These are phyloP conservation scores for Mortierella sp. DNA, from an alignment of 371 early-diverging fungal species.

Conservation along the genomic window DNA sequence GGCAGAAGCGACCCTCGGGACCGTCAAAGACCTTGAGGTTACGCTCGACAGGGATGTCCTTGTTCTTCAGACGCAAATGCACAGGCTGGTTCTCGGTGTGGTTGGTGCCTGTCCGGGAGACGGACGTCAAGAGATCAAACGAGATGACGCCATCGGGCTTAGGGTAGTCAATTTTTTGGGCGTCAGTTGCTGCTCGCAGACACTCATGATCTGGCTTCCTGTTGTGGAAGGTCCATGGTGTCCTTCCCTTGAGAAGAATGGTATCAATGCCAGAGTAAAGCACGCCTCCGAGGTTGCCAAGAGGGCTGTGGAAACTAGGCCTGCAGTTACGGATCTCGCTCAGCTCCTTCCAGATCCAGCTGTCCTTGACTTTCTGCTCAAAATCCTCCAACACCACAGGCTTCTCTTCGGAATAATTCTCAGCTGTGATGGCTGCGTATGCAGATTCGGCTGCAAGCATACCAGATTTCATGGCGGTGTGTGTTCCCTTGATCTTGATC, in stretches of 20 bases:
- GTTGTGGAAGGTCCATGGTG: slow-evolving; percentile 96
- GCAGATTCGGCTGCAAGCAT: slow-evolving; percentile 92
- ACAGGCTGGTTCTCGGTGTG: slow-evolving; percentile 97
- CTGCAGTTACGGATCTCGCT: slow-evolving; percentile 91
- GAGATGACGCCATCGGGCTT: slow-evolving; percentile 97
- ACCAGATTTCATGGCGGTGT: slow-evolving; percentile 98
- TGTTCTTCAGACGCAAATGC: slow-evolving; percentile 85
- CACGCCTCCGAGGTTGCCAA: slow-evolving; percentile 92
- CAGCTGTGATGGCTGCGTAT: slow-evolving; percentile 71
- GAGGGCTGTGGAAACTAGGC: slow-evolving; percentile 93
- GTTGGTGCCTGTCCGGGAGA: slow-evolving; percentile 94
- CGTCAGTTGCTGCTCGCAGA: slow-evolving; percentile 75
- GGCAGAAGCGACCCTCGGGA: slow-evolving; percentile 97
- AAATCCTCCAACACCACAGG: slow-evolving; percentile 79
- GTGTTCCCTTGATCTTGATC: slow-evolving; percentile 99
- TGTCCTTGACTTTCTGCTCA: slow-evolving; percentile 83
- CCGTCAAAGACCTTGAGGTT: slow-evolving; percentile 93
- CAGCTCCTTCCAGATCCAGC: slow-evolving; percentile 96
- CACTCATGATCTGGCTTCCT: slow-evolving; percentile 85
- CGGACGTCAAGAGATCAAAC: slow-evolving; percentile 94
- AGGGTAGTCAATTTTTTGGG: slow-evolving; percentile 94
- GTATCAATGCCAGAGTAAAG: slow-evolving; percentile 92
- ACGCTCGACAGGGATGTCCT: slow-evolving; percentile 78
- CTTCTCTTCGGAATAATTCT: slow-evolving; percentile 53
- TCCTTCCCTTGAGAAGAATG: slow-evolving; percentile 87